A percentile compares a stretch with the other conserved stretches of the same genome.
Conservation (phyloP, 1,139 yeast genomes). For the Candida buenavistaensis region DNA sequence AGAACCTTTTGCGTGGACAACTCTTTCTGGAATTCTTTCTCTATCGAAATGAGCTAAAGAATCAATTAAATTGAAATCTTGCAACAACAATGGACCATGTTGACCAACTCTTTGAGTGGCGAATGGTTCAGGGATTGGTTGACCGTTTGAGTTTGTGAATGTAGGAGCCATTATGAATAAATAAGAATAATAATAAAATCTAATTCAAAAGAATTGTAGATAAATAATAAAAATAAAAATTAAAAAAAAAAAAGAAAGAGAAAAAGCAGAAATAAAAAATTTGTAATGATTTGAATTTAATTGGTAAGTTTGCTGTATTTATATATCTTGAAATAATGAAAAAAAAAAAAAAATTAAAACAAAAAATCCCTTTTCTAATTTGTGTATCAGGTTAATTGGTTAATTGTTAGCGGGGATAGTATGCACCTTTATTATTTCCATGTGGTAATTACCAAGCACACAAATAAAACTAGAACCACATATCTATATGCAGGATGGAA, state of each 20-base stretch:
- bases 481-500: too few species aligned
- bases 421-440: too few species aligned
- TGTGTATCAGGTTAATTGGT: too few species aligned
- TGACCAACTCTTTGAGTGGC: conserved; percentile 76
- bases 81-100: conserved; percentile 73
- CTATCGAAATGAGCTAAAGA: conserved; percentile 81
- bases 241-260: neutral
- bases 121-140: conserved; percentile 66
- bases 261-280: neutral
- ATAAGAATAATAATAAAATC: neutral
- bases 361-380: too few species aligned
- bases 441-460: too few species aligned
- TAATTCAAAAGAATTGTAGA: neutral
- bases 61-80: conserved; percentile 78
- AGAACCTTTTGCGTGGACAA: conserved; percentile 88
- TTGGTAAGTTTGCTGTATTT: too few species aligned
- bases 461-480: too few species aligned
- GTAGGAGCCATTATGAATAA: conserved; percentile 33
- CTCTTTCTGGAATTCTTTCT: conserved; percentile 87
- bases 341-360: too few species aligned
- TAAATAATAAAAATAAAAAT: neutral
- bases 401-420: too few species aligned
- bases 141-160: conserved; percentile 72
- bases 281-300: neutral
- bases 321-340: too few species aligned